phyloP scores from a whole-genome alignment of 148 eudicot species.

The Camellia sinensis region DNA sequence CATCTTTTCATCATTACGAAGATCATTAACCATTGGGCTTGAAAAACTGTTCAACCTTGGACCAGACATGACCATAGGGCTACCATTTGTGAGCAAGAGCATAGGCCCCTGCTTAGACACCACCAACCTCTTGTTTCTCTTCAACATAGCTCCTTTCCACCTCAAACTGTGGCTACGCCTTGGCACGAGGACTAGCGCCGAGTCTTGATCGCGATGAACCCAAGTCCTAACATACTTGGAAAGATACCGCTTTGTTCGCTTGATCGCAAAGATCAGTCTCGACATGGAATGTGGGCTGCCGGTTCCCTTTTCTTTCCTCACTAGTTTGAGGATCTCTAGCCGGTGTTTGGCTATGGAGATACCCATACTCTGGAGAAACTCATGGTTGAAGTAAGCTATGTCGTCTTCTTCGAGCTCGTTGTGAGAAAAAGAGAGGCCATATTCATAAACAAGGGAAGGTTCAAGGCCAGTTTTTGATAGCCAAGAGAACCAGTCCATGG shows the following conservation, averaged over 20 bases:
- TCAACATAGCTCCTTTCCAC: constrained; percentile 57
- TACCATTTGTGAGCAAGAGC: constrained; percentile 44
- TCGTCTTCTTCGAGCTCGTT: constrained; percentile 87
- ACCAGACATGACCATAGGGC: constrained; percentile 15
- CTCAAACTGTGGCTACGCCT: constrained; percentile 49
- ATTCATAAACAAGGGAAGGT: constrained; percentile 61
- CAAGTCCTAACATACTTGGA: constrained; percentile 37
- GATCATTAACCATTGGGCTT: constrained; percentile 51
- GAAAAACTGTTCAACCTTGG: constrained; percentile 28
- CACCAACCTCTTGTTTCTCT: constrained; percentile 30
- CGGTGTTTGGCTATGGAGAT: constrained; percentile 89
- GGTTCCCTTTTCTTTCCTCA: constrained; percentile 32
- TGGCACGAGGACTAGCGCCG: constrained; percentile 50
- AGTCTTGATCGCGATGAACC: constrained; percentile 30
- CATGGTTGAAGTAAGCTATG: constrained; percentile 71
- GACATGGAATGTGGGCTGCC: constrained; percentile 19
- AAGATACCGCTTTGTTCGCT: constrained; percentile 46
- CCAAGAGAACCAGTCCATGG: constrained; percentile 86
- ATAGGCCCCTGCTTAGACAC: constrained; percentile 29
- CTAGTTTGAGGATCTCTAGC: constrained; percentile 83
- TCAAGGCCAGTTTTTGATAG: constrained; percentile 70
- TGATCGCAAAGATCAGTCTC: constrained; percentile 26
- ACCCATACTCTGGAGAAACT: constrained; percentile 93
- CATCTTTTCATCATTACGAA: constrained; percentile 19
- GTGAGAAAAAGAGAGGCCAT: constrained; percentile 52